A percentile compares a stretch with the other conserved stretches of the same genome.
phyloP scores from a whole-genome alignment of 1,284 basidiomycete genomes.

The Xerocomus minutiporus region DNA sequence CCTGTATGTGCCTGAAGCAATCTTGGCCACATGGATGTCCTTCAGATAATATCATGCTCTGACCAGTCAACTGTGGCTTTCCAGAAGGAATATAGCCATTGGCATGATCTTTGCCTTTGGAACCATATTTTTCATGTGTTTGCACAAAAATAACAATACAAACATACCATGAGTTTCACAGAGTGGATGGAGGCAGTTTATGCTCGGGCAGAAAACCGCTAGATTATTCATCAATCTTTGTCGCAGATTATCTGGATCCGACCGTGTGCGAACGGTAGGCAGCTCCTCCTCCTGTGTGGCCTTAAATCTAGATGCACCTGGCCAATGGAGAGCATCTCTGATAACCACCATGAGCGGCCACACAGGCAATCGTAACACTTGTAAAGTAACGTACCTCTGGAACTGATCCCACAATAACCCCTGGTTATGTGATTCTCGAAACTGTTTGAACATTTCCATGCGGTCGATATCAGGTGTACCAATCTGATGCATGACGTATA shows the following conservation, averaged over 20 bases:
- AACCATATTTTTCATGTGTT: not conserved
- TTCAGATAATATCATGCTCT: slow-evolving; percentile 28
- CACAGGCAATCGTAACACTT: no score
- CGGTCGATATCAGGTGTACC: slow-evolving; percentile 31
- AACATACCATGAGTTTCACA: slow-evolving; percentile 48
- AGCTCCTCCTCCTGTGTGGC: slow-evolving; percentile 2
- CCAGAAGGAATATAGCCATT: slow-evolving; percentile 25
- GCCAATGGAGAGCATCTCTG: slow-evolving; percentile 31
- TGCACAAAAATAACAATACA: not conserved
- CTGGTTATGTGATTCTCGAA: slow-evolving; percentile 10
- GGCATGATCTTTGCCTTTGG: slow-evolving; percentile 10
- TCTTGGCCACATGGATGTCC: slow-evolving; percentile 35
- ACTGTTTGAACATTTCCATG: slow-evolving; percentile 28
- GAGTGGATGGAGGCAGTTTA: slow-evolving; percentile 46
- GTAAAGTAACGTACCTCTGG: slow-evolving; percentile 33
- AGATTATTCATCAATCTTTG: slow-evolving; percentile 35
- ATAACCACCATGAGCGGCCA: not conserved
- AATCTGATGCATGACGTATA: slow-evolving; percentile 33
- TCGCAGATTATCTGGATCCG: slow-evolving; percentile 25
- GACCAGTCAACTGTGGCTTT: slow-evolving; percentile 30
- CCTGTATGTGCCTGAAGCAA: slow-evolving; percentile 38
- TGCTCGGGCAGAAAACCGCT: slow-evolving; percentile 48
- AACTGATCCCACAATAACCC: slow-evolving; percentile 32
- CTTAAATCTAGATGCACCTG: slow-evolving; percentile 13
- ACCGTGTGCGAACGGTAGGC: slow-evolving; percentile 7